Conservation (phyloP, 1,284 basidiomycete species). For the Neonothopanus nambi region DNA sequence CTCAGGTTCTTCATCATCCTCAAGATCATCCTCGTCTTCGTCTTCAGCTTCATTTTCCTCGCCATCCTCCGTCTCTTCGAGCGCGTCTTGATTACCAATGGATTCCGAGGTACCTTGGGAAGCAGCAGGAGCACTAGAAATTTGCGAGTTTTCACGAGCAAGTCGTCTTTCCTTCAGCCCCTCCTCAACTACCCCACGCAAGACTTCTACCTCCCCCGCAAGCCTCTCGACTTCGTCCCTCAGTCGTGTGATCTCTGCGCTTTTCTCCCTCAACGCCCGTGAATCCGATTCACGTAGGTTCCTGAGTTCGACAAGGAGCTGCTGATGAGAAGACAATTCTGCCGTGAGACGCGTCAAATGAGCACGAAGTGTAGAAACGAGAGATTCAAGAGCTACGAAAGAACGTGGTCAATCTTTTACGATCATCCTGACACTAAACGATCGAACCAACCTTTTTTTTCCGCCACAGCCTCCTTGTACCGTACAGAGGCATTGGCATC, state of each 20-base stretch:
- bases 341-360: constrained; percentile 77
- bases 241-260: constrained; percentile 60
- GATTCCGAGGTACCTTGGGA: constrained; percentile 8
- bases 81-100: constrained; percentile 1
- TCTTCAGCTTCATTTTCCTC: constrained; percentile 28
- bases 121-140: neutral
- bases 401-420: neutral
- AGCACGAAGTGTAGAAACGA: constrained; percentile 68
- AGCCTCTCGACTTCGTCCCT: constrained; percentile 74
- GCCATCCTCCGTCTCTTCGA: constrained; percentile 11
- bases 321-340: constrained; percentile 75
- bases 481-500: constrained; percentile 45
- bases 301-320: constrained; percentile 65
- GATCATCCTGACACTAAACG: neutral
- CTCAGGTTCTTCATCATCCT: constrained; percentile 26
- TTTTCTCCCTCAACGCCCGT: constrained; percentile 57
- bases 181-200: constrained; percentile 83
- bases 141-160: constrained; percentile 26
- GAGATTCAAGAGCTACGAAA: constrained; percentile 68
- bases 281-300: constrained; percentile 63
- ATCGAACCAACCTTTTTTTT: constrained; percentile 71
- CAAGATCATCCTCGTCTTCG: constrained; percentile 27
- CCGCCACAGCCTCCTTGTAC: constrained; percentile 75
- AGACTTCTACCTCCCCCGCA: constrained; percentile 76
- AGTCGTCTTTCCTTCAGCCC: constrained; percentile 72